Conservation (phyloP, 2,329 filamentous ascomycete species). For the Ascochyta lentis region DNA sequence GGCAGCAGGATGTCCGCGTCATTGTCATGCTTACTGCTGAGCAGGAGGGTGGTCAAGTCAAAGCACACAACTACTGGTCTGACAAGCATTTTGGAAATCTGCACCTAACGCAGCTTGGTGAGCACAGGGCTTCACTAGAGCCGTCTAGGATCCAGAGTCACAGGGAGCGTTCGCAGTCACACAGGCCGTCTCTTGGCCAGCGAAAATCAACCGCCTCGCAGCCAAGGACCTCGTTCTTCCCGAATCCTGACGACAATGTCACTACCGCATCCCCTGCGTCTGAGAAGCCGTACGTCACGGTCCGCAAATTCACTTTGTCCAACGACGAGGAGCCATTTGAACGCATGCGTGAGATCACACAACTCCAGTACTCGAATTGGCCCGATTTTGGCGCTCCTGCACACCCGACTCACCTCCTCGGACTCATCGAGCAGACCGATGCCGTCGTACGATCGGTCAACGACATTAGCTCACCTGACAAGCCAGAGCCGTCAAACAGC, state of each 20-base stretch:
- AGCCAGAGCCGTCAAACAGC: constrained; percentile 59
- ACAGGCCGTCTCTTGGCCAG: constrained; percentile 43
- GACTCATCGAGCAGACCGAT: constrained; percentile 89
- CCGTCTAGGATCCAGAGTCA: constrained; percentile 59
- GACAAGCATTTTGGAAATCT: constrained; percentile 78
- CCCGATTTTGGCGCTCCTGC: constrained; percentile 95
- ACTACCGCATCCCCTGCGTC: constrained; percentile 41
- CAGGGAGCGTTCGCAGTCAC: constrained; percentile 37
- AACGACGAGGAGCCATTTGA: constrained; percentile 80
- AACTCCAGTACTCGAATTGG: constrained; percentile 95
- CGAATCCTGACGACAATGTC: constrained; percentile 27
- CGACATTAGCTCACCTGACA: constrained; percentile 57
- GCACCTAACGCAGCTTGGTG: constrained; percentile 76
- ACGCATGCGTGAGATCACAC: constrained; percentile 89
- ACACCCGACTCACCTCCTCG: constrained; percentile 83
- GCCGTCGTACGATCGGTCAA: constrained; percentile 63
- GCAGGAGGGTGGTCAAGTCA: constrained; percentile 88
- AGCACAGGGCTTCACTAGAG: constrained; percentile 82
- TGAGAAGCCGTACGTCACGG: constrained; percentile 76
- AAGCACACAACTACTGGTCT: constrained; percentile 95
- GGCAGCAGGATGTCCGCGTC: constrained; percentile 94
- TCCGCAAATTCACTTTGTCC: constrained; percentile 85
- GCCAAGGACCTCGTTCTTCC: constrained; percentile 17
- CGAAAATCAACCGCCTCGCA: constrained; percentile 45
- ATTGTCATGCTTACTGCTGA: constrained; percentile 97